phyloP scores from a whole-genome alignment of 1,284 basidiomycete species.

The Fomitopsis palustris region DNA sequence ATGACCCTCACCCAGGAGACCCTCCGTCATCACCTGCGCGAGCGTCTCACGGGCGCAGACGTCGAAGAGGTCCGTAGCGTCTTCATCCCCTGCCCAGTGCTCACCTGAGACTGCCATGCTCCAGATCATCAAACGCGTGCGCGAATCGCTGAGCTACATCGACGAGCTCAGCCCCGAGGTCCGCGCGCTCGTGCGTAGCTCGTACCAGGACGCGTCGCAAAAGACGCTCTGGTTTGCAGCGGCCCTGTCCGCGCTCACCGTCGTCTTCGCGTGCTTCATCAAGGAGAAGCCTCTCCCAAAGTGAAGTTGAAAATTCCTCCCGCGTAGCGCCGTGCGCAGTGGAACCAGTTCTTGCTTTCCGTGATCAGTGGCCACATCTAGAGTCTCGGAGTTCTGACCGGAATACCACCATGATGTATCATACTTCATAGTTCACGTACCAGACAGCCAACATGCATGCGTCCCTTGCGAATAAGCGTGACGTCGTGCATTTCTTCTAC shows the following conservation, averaged over 20 bases:
- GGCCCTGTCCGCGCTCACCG: slow-evolving; percentile 33
- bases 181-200: slow-evolving; percentile 39
- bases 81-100: not conserved
- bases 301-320: too few relatives aligned
- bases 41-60: slow-evolving; percentile 37
- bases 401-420: not conserved
- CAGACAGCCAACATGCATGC: not conserved
- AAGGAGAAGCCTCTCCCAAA: slow-evolving; percentile 42
- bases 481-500: not conserved
- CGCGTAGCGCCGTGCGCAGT: not conserved
- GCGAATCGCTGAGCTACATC: slow-evolving; percentile 52
- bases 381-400: not conserved
- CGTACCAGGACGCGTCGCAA: slow-evolving; percentile 49
- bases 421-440: not conserved
- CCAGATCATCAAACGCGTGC: slow-evolving; percentile 51
- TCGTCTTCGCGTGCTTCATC: slow-evolving; percentile 46
- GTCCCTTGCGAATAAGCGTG: not conserved
- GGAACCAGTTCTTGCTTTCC: not conserved
- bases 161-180: slow-evolving; percentile 43
- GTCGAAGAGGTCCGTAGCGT: slow-evolving; percentile 41
- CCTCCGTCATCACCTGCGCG: slow-evolving; percentile 41
- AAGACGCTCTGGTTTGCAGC: slow-evolving; percentile 45
- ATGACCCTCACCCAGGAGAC: slow-evolving; percentile 52
- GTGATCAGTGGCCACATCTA: not conserved
- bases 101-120: not conserved